Conservation (phyloP, 805 yeast genomes). For the Saccharomyces kudriavzevii region DNA sequence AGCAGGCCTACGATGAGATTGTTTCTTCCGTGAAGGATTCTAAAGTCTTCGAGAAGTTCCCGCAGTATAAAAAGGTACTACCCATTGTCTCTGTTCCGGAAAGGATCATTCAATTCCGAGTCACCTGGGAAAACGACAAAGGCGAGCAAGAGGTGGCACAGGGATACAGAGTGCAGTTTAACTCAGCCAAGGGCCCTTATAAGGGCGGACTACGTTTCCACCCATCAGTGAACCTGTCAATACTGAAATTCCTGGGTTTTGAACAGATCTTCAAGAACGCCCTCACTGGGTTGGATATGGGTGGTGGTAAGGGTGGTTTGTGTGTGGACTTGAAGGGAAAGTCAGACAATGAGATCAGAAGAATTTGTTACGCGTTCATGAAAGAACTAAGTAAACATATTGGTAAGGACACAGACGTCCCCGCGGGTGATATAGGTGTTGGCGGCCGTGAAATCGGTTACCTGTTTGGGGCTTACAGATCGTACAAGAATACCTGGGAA, state of each 20-base stretch:
- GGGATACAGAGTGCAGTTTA: constrained; percentile 97
- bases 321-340: constrained; percentile 96
- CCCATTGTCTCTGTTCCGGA: constrained; percentile 92
- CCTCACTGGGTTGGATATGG: constrained; percentile 92
- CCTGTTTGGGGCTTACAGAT: constrained; percentile 95
- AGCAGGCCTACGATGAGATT: constrained; percentile 95
- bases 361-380: constrained; percentile 95
- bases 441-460: constrained; percentile 91
- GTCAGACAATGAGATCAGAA: constrained; percentile 88
- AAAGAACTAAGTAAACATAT: constrained; percentile 90
- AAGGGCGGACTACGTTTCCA: constrained; percentile 98
- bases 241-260: constrained; percentile 92
- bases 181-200: constrained; percentile 97
- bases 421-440: constrained; percentile 99
- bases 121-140: constrained; percentile 93
- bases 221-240: constrained; percentile 91
- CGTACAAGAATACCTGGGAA: constrained; percentile 82
- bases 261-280: constrained; percentile 99
- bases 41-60: constrained; percentile 78
- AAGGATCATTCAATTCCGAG: constrained; percentile 94
- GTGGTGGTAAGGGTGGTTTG: constrained; percentile 99
- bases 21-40: constrained; percentile 84
- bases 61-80: constrained; percentile 80
- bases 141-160: constrained; percentile 89
- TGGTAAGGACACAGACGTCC: constrained; percentile 96